Evolutionary conservation across 2,329 filamentous ascomycete species (phyloP), one percentile per base, ranked within the genome.

Genomic region (Colletotrichum sp.): DNA sequence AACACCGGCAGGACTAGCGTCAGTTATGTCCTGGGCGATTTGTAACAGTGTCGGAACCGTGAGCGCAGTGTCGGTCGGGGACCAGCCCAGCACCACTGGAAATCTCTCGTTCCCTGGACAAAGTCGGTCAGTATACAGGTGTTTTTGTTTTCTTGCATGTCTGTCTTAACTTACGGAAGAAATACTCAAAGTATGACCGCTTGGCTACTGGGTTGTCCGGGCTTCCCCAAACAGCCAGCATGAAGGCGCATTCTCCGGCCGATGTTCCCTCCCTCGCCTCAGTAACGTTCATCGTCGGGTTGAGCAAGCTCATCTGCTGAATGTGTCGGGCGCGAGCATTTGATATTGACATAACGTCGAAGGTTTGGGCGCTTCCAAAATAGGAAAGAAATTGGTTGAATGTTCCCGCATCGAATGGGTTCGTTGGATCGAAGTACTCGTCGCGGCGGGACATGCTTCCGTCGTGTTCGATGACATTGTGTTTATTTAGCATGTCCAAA

Each of bases 401-500:
- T 74, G 90, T 80, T 4, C 84, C 86, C 63, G 87, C 81, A 80
- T 91, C 90, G 83, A 92, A 91, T 71, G 86, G 72, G 78, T 89
- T 85, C 78, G 88, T 88, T 79, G 88, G 87, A 24, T 89, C 89
- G 70, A 89, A 86, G 83, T 82, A 88, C n/a, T 85, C 87, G 72
- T 91, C 89, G 3, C 83, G 79, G 21, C 89, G 89, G 49, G 84
- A 85, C 26, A 88, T 69, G 72, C 87, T 89, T 6, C 85, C 88
- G 68, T 90, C 88, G 68, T 89, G 88, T 71, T 90, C 88, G 9
- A 90, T 81, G 13, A 90, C 79, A 70, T 88, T 87, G 80, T 89
- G 88, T 2, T 81, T 81, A 57, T 85, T 86, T 7, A 90, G 84
- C 26, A 88, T 80, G 65, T 89, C 83, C 32, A 78, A 30, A 16